Evolutionary conservation across 441 rosid genomes (phyloP).

Genomic region (Euphorbia corollata): DNA sequence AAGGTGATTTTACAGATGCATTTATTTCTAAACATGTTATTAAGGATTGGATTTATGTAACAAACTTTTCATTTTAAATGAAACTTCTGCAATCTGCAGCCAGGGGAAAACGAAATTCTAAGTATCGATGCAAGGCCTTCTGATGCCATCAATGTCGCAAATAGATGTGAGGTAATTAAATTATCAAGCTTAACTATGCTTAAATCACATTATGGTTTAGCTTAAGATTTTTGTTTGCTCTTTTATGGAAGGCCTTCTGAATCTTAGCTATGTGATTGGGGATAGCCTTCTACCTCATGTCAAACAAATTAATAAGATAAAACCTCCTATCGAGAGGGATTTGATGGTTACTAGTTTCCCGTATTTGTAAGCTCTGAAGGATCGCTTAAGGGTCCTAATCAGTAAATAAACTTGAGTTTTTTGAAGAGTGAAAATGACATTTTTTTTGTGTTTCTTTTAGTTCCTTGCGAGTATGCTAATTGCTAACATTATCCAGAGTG

Average conservation of each 20-base stretch:
- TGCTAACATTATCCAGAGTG: too few species aligned
- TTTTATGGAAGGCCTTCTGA: background rate
- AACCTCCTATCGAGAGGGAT: background rate
- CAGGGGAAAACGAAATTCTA: conserved; percentile 44
- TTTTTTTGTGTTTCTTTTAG: background rate
- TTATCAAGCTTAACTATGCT: conserved; percentile 3
- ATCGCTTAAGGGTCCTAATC: background rate
- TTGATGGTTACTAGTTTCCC: background rate
- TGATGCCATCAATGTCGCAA: conserved; percentile 84
- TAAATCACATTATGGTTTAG: background rate
- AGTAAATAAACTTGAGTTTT: background rate
- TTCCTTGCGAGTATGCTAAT: too few species aligned
- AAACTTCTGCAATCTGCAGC: conserved; percentile 42
- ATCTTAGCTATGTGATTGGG: background rate
- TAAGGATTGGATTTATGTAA: background rate
- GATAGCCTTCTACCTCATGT: background rate
- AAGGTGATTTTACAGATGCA: conserved; percentile 44
- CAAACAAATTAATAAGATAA: background rate
- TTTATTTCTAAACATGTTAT: background rate
- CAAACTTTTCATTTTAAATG: conserved; percentile 10
- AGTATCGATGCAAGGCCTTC: conserved; percentile 82
- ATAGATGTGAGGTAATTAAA: conserved; percentile 59
- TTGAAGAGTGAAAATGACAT: background rate
- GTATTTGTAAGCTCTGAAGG: background rate
- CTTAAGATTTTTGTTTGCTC: background rate